A percentile compares a stretch with the other conserved stretches of the same genome.
These are phyloP conservation scores for Cladophialophora yegresii DNA, from an alignment of 2,329 filamentous ascomycete species.

Conservation along the genomic window DNA sequence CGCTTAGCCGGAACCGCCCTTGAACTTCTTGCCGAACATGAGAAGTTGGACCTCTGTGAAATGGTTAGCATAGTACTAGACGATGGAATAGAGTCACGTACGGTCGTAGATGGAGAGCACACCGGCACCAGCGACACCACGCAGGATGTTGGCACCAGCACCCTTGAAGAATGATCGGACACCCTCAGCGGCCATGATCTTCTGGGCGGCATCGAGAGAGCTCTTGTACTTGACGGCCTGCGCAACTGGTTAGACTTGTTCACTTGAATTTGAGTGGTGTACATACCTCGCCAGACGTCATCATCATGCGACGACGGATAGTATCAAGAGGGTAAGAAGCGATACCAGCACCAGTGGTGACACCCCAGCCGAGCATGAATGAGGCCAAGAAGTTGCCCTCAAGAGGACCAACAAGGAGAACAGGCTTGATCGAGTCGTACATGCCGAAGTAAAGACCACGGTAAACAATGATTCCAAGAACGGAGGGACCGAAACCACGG, in stretches of 20 bases:
- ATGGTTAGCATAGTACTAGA: slow-evolving; percentile 24
- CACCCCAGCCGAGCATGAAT: slow-evolving; percentile 96
- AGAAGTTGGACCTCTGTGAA: slow-evolving; percentile 68
- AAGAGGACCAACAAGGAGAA: slow-evolving; percentile 86
- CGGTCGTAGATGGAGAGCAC: slow-evolving; percentile 99
- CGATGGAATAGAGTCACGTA: slow-evolving; percentile 18
- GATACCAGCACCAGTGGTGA: slow-evolving; percentile 99
- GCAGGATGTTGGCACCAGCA: slow-evolving; percentile 99
- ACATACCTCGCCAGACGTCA: slow-evolving; percentile 78
- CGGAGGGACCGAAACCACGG: slow-evolving; percentile 99
- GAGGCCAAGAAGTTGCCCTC: slow-evolving; percentile 99
- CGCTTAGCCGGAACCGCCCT: slow-evolving; percentile 51
- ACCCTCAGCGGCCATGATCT: slow-evolving; percentile 97
- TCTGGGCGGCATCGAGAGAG: slow-evolving; percentile 89
- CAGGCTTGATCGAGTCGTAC: slow-evolving; percentile 99
- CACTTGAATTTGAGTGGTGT: background rate
- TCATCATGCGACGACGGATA: slow-evolving; percentile 99
- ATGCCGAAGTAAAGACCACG: slow-evolving; percentile 99
- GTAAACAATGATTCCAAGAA: slow-evolving; percentile 99
- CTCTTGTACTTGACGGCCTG: slow-evolving; percentile 99
- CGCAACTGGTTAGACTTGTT: slow-evolving; percentile 18
- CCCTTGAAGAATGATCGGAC: slow-evolving; percentile 99
- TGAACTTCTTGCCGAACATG: slow-evolving; percentile 99
- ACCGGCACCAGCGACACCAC: slow-evolving; percentile 99
- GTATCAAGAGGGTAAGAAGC: slow-evolving; percentile 99